Conservation (phyloP, 2,329 filamentous ascomycete genomes). For the Emergomyces pasteurianus region DNA sequence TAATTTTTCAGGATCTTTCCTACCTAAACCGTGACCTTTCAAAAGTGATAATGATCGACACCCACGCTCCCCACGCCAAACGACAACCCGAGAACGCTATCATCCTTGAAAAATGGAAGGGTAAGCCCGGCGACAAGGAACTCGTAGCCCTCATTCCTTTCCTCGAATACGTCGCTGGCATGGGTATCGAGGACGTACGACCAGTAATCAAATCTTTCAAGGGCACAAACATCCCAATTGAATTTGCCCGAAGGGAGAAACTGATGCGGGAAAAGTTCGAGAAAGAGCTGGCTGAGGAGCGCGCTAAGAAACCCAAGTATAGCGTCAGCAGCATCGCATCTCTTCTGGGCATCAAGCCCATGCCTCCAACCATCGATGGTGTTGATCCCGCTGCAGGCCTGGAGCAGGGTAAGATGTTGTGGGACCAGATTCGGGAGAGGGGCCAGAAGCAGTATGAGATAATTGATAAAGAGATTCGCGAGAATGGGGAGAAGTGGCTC, state of each 20-base stretch:
- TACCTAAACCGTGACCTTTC: constrained; percentile 93
- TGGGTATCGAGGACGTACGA: constrained; percentile 81
- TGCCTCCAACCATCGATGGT: constrained; percentile 46
- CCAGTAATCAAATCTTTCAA: constrained; percentile 79
- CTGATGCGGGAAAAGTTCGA: constrained; percentile 76
- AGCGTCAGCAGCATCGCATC: constrained; percentile 58
- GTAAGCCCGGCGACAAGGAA: constrained; percentile 68
- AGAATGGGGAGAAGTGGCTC: constrained; percentile 91
- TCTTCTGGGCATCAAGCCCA: constrained; percentile 66
- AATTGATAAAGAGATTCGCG: constrained; percentile 79
- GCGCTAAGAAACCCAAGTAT: constrained; percentile 46
- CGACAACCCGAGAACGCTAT: constrained; percentile 96
- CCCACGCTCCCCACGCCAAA: constrained; percentile 66
- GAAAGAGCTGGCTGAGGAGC: constrained; percentile 59
- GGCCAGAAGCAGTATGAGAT: constrained; percentile 82
- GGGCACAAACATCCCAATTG: constrained; percentile 74
- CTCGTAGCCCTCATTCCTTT: constrained; percentile 87
- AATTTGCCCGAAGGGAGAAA: constrained; percentile 82
- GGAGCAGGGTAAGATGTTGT: constrained; percentile 90
- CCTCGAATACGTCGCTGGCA: constrained; percentile 91
- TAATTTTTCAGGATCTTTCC: constrained; percentile 61
- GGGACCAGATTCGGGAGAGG: constrained; percentile 84
- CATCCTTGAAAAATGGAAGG: constrained; percentile 79
- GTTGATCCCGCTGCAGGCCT: constrained; percentile 64
- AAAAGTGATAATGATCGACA: constrained; percentile 92